Evolutionary conservation across 2,329 filamentous ascomycete species (phyloP).

Genomic region (Nemania sp.): DNA sequence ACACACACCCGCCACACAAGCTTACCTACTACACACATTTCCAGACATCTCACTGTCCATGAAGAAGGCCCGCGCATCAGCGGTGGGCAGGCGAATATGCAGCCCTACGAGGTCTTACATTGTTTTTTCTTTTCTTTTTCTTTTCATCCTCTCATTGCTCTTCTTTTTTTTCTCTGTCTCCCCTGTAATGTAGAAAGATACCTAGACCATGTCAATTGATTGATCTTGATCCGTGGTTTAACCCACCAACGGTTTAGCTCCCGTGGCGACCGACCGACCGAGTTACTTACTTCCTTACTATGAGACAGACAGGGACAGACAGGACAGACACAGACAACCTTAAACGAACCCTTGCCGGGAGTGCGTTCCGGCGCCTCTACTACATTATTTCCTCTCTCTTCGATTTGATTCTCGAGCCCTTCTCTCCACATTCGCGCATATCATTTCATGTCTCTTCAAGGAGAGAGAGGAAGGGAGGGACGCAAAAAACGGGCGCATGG

Average conservation of each 20-base stretch:
- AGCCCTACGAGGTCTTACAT: slow-evolving; percentile 19
- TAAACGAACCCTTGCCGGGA: background rate
- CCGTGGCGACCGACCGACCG: too few species aligned
- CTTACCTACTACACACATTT: background rate
- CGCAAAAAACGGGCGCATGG: background rate
- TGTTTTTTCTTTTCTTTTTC: too few species aligned
- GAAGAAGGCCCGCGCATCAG: slow-evolving; percentile 23
- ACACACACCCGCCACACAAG: too few species aligned
- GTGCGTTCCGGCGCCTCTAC: background rate
- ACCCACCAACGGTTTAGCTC: slow-evolving; percentile 4
- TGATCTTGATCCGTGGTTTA: background rate
- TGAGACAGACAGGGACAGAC: too few species aligned
- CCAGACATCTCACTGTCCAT: slow-evolving; percentile 1
- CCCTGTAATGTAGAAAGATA: too few species aligned
- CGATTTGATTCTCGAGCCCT: background rate
- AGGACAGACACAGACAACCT: too few species aligned
- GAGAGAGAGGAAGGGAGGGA: background rate
- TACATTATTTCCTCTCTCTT: background rate
- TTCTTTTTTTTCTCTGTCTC: background rate
- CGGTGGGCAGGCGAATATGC: slow-evolving; percentile 20
- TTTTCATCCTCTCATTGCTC: too few species aligned
- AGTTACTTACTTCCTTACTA: background rate
- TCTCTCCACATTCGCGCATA: background rate
- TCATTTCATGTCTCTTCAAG: background rate
- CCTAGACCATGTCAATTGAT: slow-evolving; percentile 1